Base-by-base conservation (phyloP, 805 yeast genomes). In the Ogataea pini region DNA sequence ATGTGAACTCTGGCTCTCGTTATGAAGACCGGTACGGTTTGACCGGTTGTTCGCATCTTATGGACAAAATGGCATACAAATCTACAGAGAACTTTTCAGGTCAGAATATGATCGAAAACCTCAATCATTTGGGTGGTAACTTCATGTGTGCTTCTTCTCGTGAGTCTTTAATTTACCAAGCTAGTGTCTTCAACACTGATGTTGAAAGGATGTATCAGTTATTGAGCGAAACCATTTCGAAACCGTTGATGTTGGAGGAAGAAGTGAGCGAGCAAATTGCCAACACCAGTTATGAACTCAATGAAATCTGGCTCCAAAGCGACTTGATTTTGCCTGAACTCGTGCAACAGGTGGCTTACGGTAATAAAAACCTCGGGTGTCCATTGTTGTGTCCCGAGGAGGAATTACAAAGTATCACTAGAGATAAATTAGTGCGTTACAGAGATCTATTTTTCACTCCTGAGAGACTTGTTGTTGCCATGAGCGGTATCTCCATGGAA, bases 71-170 rank as follows among this genome's bases (percentile, higher is more conserved):
- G 62, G 92, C 98, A 0, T 94, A 83, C 75, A 83, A 83, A 61
- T 80, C 89, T 4, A 85, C 92, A 0, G 66, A 73, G 29, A 72
- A 78, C 47, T 72, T 76, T 48, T 59, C 79, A 1, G 91, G 89
- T 2, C 69, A 75, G 36, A 77, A 85, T 44, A 87, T 94, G 89
- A 76, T 87, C 55, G 85, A 85, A 54, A 77, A 77, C 17, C 72
- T 94, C 52, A 90, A 89, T 48, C 73, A 80, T 31, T 68, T 94
- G 49, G 99, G 99, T 42, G 99, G 98, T 12, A 92, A 90, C 65
- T 90, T 86, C 68, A 91, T 89, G 82, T 87, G 96, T 62, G 85
- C 96, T 1, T 86, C 96, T 0, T 87, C 95, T 7, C 77, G 99
- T 61, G 99, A 94, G 67, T 79, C 95, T 3, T 77, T 92, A 72